Base-by-base conservation (phyloP, 257 asterid species). In the Nicotiana noctiflora region DNA sequence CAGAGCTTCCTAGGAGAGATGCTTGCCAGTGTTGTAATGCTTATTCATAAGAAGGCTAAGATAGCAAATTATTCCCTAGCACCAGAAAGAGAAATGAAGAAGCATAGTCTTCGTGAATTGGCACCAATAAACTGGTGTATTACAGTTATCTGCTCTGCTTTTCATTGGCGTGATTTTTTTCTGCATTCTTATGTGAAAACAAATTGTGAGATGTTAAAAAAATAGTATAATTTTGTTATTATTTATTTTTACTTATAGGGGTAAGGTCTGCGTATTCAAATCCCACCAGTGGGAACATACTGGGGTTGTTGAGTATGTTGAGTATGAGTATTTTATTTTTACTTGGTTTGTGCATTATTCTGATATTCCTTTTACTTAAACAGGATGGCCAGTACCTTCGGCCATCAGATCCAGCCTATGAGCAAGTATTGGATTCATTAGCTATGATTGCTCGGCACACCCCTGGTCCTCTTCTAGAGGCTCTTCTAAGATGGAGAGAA, bases 391-490 rank as follows among this genome's bases (percentile, higher is more conserved):
- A 96, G 84, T 96, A 96, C 84, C 99, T 94, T 86, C 92, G 98
- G 79, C 98, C 98, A 79, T 94, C 99, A 72, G 99, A 96, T 80
- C 99, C 99, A 31, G 97, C 98, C 78, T 96, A 96, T 84, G 99
- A 96, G 87, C 99, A 94, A 91, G 99, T 96, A 74, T 80, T 96
- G 81, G 98, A 96, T 89, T 96, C 99, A 68, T 87, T 96, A 88
- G 99, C 99, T 67, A 94, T 96, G 99, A 98, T 96, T 79, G 99
- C 99, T 56, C 94, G 98, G 3, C 99, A 96, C 82, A 94, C 98
- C 29, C 99, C 99, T 79, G 97, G 91, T 79, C 99, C 99, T 77
- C 92, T 96, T 81, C 84, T 96, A 76, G 99, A 96, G 89, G 99
- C 99, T 84, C 98, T 96, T 82, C 84, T 88, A 64, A 92, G 97